Evolutionary conservation across 371 early-diverging fungal species (phyloP), one percentile per base, ranked within the genome.

Genomic region (Fennellomyces sp.): DNA sequence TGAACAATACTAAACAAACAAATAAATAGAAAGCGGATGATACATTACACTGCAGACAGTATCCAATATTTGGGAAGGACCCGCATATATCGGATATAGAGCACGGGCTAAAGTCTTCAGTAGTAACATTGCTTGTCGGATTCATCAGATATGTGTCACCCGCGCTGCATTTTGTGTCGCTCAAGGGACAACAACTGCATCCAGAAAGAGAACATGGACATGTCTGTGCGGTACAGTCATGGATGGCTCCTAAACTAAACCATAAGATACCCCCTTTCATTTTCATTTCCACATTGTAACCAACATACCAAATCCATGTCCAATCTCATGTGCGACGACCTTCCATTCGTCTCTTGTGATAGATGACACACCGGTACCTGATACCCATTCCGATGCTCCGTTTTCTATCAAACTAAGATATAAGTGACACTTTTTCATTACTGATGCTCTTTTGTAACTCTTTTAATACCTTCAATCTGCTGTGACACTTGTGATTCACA

Each of bases 321-420:
- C 96, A 55, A 97, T 86, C 76, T 94, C 94, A 70, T 97, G 98
- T 7, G 97, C 98, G 3, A 97, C 91, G 2, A 97, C 95, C 75
- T 94, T 93, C 96, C 96, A 97, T 70, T 94, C 94, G 49, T 88
- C 88, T 23, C 89, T 73, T 6, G 90, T 89, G 23, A 88, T 84
- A 0, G 96, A 91, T 5, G 94, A 94, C 1, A 97, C 94, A 15
- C 90, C 96, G 3, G 94, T 89, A 2, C 97, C 97, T 2, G 94
- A 89, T 1, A 89, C 90, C 76, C 76, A 79, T 55, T 79, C 79
- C 21, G 55, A 72, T 1, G 74, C 64, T 1, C 79, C 79, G 51
- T 75, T 74, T 23, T 76, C 79, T 72, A 54, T 11, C n/a, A 36
- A 2, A 52, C 4, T 3, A 2, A 23, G n/a, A n/a, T n/a, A n/a